These are phyloP conservation scores for Fraxinus americana DNA, from an alignment of 257 asterid genomes.

Conservation along the genomic window DNA sequence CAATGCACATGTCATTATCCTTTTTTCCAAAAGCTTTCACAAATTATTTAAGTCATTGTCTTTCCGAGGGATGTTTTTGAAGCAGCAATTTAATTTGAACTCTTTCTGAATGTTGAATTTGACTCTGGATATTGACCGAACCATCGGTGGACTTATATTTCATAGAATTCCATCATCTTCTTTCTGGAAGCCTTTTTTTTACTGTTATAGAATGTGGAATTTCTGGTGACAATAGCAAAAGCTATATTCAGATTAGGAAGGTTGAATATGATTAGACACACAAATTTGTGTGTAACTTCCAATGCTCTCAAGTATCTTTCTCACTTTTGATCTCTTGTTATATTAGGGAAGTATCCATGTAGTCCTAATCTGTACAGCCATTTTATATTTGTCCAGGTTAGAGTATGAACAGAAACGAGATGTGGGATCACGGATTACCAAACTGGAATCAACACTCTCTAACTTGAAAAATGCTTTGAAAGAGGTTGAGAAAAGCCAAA, in stretches of 20 bases:
- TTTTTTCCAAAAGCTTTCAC: background rate
- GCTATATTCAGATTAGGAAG: background rate
- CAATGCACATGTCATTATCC: background rate
- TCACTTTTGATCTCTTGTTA: background rate
- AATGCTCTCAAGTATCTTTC: background rate
- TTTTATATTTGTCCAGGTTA: slow-evolving; percentile 57
- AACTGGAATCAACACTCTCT: slow-evolving; percentile 68
- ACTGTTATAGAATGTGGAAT: background rate
- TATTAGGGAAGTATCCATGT: slow-evolving; percentile 1
- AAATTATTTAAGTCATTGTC: slow-evolving; percentile 11
- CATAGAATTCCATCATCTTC: background rate
- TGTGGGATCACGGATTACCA: slow-evolving; percentile 77
- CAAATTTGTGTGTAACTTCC: background rate
- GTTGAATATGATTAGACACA: background rate
- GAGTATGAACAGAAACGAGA: slow-evolving; percentile 94
- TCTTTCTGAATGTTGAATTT: slow-evolving; percentile 18
- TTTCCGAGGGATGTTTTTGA: background rate
- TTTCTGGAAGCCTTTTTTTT: slow-evolving; percentile 15
- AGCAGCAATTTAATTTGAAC: background rate
- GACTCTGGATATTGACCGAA: background rate
- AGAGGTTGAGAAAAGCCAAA: slow-evolving; percentile 65
- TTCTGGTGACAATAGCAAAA: background rate
- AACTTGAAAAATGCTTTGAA: slow-evolving; percentile 54
- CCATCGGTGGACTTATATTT: background rate
- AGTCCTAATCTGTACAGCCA: slow-evolving; percentile 19